Evolutionary conservation across 306 rosid genomes (phyloP).

Genomic region (Bauhinia variegata): DNA sequence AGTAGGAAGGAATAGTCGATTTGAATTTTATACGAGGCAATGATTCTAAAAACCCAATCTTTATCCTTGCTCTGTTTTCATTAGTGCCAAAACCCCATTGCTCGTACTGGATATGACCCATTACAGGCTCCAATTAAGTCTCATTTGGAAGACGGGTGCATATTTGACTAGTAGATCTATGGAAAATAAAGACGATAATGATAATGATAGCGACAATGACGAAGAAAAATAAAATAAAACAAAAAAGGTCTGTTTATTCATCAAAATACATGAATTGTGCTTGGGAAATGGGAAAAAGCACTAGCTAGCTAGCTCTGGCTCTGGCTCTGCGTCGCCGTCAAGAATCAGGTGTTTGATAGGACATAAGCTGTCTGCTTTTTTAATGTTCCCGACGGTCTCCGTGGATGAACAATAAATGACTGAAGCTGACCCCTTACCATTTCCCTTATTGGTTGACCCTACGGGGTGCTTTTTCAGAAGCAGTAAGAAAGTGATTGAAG

Average conservation of each 20-base stretch:
- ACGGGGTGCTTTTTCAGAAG: no score
- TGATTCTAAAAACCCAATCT: not conserved
- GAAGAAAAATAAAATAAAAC: no score
- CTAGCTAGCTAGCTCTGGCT: not conserved
- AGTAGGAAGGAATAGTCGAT: no score
- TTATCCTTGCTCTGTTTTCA: not conserved
- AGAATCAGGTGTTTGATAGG: slow-evolving; percentile 34
- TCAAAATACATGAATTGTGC: slow-evolving; percentile 11
- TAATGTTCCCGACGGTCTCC: slow-evolving; percentile 26
- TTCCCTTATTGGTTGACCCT: not conserved
- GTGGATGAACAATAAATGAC: slow-evolving; percentile 10
- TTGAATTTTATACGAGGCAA: not conserved
- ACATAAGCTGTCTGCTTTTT: not conserved
- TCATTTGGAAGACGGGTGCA: no score
- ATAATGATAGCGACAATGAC: no score
- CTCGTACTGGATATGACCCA: no score
- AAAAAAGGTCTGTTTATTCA: no score
- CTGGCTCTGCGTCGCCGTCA: slow-evolving; percentile 44
- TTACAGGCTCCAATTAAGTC: no score
- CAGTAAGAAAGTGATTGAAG: no score
- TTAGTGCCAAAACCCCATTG: no score
- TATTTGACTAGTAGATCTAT: no score
- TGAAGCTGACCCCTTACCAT: not conserved
- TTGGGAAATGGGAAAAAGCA: slow-evolving; percentile 37
- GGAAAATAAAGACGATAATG: no score